These are phyloP conservation scores for Kodamaea sagamina DNA, from an alignment of 805 yeast genomes.

Conservation along the genomic window DNA sequence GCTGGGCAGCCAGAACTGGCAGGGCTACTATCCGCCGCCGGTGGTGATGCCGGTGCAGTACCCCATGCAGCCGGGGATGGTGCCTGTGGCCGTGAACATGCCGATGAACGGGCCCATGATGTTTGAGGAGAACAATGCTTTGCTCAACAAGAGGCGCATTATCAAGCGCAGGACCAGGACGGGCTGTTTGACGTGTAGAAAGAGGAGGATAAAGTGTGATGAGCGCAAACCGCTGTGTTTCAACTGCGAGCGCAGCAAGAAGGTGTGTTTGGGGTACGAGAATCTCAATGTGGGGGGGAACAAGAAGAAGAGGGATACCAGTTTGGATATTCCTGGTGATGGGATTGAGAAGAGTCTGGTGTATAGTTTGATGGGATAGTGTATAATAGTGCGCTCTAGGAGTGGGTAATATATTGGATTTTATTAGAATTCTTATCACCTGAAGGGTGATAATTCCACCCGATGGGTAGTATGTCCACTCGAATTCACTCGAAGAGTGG, in stretches of 20 bases:
- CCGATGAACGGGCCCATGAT: conserved; percentile 8
- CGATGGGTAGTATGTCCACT: no score
- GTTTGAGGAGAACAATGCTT: conserved; percentile 32
- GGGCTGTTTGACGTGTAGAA: conserved; percentile 73
- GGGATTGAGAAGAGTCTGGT: conserved; percentile 7
- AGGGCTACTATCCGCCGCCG: conserved; percentile 10
- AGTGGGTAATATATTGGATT: conserved; percentile 1
- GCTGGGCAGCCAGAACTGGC: conserved; percentile 1
- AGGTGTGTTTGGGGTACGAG: conserved; percentile 70
- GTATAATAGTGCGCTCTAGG: neutral
- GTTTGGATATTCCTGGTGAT: conserved; percentile 5
- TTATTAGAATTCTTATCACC: no score
- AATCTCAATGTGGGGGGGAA: conserved; percentile 6
- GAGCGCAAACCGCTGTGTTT: conserved; percentile 69
- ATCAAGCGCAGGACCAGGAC: conserved; percentile 67
- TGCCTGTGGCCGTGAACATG: conserved; percentile 11
- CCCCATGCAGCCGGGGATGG: conserved; percentile 9
- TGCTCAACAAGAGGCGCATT: conserved; percentile 41
- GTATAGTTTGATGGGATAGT: conserved; percentile 8
- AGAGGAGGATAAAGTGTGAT: conserved; percentile 73
- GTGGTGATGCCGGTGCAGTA: conserved; percentile 11
- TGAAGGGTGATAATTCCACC: no score
- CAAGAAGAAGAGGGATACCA: conserved; percentile 9
- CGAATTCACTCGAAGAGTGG: no score
- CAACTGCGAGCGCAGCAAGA: conserved; percentile 66